Base-by-base conservation (phyloP, 2,329 filamentous ascomycete species). In the Dothistroma pini region DNA sequence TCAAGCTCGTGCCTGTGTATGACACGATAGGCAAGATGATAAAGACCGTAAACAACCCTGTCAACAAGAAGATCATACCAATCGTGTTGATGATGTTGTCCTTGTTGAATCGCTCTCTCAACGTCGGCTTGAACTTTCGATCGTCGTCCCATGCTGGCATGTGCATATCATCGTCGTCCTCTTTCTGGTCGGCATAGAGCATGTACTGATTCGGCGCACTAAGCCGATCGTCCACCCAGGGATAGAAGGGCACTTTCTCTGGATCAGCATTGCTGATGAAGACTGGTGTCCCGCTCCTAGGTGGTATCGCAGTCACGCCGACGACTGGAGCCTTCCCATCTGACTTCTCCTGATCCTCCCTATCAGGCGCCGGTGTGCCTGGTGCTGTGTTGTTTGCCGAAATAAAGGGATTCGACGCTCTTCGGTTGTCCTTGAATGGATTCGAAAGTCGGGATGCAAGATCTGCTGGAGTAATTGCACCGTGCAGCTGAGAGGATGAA, bases 141-240 rank as follows among this genome's bases (percentile, higher is more conserved):
- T 83, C 80, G 57, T 81, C 78, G 63, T 83, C 79, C 54, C 78
- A 78, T 52, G 74, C 73, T 10, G 83, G 82, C 74, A 81, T 80
- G 61, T 84, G 82, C 71, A 83, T 76, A 29, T 80, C 78, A 63
- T 84, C 83, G 63, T 84, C 83, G 29, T 76, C 76, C 67, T 84
- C 83, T 53, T 78, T 75, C 61, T 83, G 77, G 61, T 83, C 77
- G 14, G 75, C 72, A 63, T 81, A 81, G 21, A 84, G 67, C 4
- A 81, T 77, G 67, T 79, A 80, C 0, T 66, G 68, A 61, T 73
- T 73, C 22, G 80, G 79, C 9, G 76, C 78, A 19, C 72, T 75
- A 12, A 83, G 69, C 34, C 79, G 74, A 65, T 83, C 80, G 66
- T 83, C 79, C 11, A 81, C 66, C 29, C 77, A 76, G 2, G 74